phyloP scores from a whole-genome alignment of 2,329 filamentous ascomycete species.

The Clarireedia paspali region DNA sequence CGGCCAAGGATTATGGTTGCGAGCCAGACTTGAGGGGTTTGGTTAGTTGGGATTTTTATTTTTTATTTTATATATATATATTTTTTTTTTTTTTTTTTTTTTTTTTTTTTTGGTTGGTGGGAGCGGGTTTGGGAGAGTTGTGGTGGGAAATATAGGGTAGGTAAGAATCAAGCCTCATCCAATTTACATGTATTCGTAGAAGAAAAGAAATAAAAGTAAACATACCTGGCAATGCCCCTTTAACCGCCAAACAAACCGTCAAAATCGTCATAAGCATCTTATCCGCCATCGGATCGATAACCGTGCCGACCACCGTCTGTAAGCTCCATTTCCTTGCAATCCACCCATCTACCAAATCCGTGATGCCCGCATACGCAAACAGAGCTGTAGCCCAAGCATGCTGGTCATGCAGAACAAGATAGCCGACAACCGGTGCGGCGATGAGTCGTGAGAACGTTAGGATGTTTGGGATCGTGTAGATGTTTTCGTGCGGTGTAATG shows the following conservation, averaged over 20 bases:
- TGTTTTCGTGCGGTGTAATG: conserved; percentile 64
- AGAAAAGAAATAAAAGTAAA: conserved; percentile 14
- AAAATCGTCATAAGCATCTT: conserved; percentile 93
- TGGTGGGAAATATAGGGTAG: not conserved
- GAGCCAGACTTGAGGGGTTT: conserved; percentile 58
- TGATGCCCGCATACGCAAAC: conserved; percentile 88
- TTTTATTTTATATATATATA: too few species aligned
- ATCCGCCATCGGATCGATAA: conserved; percentile 96
- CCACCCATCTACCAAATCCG: conserved; percentile 88
- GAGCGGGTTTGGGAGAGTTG: not conserved
- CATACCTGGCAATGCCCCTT: conserved; percentile 72
- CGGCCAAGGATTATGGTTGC: conserved; percentile 85
- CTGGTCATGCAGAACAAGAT: conserved; percentile 77
- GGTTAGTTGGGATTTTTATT: too few species aligned
- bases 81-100: not conserved
- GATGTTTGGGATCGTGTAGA: conserved; percentile 93
- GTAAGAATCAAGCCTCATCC: not conserved
- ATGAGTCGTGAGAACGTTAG: conserved; percentile 80
- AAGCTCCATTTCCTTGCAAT: conserved; percentile 83
- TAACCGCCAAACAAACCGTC: conserved; percentile 75
- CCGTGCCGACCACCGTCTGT: conserved; percentile 87
- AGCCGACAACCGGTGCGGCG: conserved; percentile 78
- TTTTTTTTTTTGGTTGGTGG: not conserved
- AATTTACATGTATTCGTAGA: not conserved
- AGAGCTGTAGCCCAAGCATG: conserved; percentile 72